These are phyloP conservation scores for Amylostereum chailletii DNA, from an alignment of 1,284 basidiomycete genomes.

Conservation along the genomic window DNA sequence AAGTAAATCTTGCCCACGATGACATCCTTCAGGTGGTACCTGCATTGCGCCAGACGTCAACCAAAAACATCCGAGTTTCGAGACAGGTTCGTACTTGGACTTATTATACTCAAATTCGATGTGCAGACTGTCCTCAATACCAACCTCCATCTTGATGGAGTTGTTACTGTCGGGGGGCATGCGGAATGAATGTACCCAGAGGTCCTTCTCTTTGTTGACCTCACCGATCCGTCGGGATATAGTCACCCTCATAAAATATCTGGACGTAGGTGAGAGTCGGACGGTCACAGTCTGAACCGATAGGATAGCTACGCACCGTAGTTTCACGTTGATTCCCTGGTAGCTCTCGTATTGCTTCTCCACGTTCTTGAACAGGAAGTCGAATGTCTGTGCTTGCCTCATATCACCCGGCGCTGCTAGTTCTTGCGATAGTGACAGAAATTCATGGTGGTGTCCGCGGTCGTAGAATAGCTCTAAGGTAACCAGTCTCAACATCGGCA, in stretches of 20 bases:
- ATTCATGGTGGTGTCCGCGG: conserved; percentile 96
- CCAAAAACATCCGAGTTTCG: not conserved
- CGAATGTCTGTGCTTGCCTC: conserved; percentile 89
- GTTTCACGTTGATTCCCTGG: conserved; percentile 96
- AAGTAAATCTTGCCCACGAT: conserved; percentile 99
- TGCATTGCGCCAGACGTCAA: conserved; percentile 22
- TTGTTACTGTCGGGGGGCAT: conserved; percentile 98
- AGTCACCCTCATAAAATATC: conserved; percentile 91
- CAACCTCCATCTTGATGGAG: conserved; percentile 99
- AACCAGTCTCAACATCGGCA: not conserved
- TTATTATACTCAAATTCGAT: conserved; percentile 99
- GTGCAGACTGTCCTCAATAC: conserved; percentile 97
- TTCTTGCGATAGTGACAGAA: conserved; percentile 91
- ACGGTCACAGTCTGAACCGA: not conserved
- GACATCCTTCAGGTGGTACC: conserved; percentile 97
- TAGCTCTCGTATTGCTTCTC: conserved; percentile 99
- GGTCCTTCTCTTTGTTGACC: conserved; percentile 84
- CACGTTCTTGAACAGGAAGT: conserved; percentile 97
- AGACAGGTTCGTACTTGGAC: conserved; percentile 66
- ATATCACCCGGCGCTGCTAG: conserved; percentile 92
- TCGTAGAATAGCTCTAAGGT: conserved; percentile 88
- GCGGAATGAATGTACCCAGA: conserved; percentile 98
- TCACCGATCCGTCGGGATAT: conserved; percentile 90
- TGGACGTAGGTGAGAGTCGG: conserved; percentile 21
- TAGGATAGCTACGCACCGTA: conserved; percentile 50